Evolutionary conservation across 768 basidiomycete species (phyloP), one percentile per base, ranked within the genome.

Genomic region (Lentinula sp.): DNA sequence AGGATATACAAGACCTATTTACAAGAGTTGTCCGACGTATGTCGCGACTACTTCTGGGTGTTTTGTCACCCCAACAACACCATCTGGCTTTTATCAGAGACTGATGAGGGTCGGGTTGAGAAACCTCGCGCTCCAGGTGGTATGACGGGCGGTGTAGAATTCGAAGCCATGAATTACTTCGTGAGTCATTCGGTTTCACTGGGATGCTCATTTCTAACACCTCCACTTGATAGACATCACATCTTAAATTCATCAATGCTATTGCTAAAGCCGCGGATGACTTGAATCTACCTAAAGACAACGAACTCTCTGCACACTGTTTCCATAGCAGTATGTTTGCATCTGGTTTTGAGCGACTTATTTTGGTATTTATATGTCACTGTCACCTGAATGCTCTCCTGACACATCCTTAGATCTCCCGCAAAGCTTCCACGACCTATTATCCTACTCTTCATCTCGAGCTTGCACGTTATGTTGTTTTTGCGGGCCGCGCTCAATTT

Each of bases 101-200:
- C 91, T 2, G 93, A 98, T 69, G 89, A 93, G 69, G 82, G 76
- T 2, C 83, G 84, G 62, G 93, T 93, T 4, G 95, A 97, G 74
- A 90, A 87, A 68, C 94, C 94, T 13, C 81, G 90, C 60, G 96
- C 97, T 12, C 97, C 97, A 2, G 93, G 95, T 5, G 96, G 97
- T 15, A 98, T 98, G 87, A 98, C 97, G 0, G 97, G 96, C 6
- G 97, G 97, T 5, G 97, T 99, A 12, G 97, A 99, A 69, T 95
- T 88, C 69, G 97, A 99, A 75, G 96, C 96, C 4, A 96, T 98
- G 87, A 82, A 83, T 15, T 98, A 98, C 73, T 85, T 95, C 68
- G 96, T 98, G 67, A 65, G 91, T 77, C n/a, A 58, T 53, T 13
- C 37, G 62, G 58, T 57, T 42, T 33, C 36, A 49, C 57, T 9